Evolutionary conservation across 495 filamentous ascomycete genomes (phyloP).

Genomic region (Podospora sp.): DNA sequence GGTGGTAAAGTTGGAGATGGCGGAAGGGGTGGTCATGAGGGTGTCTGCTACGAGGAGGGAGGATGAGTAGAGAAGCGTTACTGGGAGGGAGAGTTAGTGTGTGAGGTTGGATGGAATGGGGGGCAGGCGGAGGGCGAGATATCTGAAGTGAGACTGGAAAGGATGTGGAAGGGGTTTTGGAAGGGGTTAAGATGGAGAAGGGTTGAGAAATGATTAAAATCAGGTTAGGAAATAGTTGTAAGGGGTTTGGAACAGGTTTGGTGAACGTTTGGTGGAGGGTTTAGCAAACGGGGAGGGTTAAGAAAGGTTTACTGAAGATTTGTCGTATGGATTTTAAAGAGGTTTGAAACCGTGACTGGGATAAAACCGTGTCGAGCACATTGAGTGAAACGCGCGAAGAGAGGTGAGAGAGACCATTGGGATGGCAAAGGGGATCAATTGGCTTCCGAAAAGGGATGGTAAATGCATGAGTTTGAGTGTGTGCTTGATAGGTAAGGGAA

Average conservation of each 20-base stretch:
- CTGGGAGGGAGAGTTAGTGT: too few relatives aligned
- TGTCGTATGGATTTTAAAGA: background rate
- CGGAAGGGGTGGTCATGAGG: conserved; percentile 65
- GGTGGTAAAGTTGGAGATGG: conserved; percentile 44
- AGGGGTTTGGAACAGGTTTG: too few relatives aligned
- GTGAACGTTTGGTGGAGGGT: background rate
- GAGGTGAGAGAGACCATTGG: too few relatives aligned
- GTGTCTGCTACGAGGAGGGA: conserved; percentile 73
- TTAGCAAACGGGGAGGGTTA: background rate
- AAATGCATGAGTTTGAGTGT: too few relatives aligned
- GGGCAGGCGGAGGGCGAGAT: too few relatives aligned
- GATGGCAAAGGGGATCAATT: too few relatives aligned
- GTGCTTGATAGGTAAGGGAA: too few relatives aligned
- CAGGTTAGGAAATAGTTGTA: too few relatives aligned
- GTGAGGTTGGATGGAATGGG: too few relatives aligned
- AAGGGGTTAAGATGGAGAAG: background rate
- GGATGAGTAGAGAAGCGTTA: conserved; percentile 60
- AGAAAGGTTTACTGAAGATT: background rate
- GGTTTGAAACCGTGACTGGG: background rate
- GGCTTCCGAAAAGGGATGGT: too few relatives aligned
- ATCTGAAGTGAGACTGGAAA: background rate
- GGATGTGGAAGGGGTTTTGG: background rate
- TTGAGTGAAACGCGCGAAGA: too few relatives aligned
- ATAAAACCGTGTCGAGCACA: too few relatives aligned
- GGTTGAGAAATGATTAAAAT: background rate